These are phyloP conservation scores for Colletotrichum somersetense DNA, from an alignment of 2,329 filamentous ascomycete genomes.

Conservation along the genomic window DNA sequence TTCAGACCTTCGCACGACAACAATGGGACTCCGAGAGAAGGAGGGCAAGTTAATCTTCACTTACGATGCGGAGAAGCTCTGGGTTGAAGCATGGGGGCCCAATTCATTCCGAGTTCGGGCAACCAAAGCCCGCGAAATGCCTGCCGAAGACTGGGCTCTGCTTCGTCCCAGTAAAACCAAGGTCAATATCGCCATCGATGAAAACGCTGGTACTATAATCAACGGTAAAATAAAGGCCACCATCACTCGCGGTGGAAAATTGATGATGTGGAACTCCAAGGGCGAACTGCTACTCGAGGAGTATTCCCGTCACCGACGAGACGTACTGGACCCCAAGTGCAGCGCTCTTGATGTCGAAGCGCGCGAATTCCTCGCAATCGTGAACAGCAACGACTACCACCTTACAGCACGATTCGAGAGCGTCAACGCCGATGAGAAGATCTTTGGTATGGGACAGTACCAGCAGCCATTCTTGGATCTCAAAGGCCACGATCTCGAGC, in stretches of 20 bases:
- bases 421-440: constrained; percentile 64
- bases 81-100: constrained; percentile 62
- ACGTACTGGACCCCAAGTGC: constrained; percentile 64
- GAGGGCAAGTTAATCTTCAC: constrained; percentile 42
- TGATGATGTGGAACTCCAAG: constrained; percentile 47
- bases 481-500: constrained; percentile 70
- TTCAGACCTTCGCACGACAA: not conserved
- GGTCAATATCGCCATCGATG: constrained; percentile 43
- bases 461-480: constrained; percentile 71
- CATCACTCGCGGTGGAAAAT: constrained; percentile 48
- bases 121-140: constrained; percentile 54
- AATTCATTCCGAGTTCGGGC: constrained; percentile 62
- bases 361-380: constrained; percentile 65
- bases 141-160: constrained; percentile 55
- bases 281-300: constrained; percentile 50
- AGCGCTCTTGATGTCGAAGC: constrained; percentile 67
- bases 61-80: constrained; percentile 61
- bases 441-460: constrained; percentile 76
- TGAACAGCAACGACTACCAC: constrained; percentile 62
- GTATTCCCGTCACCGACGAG: constrained; percentile 47
- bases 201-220: constrained; percentile 43
- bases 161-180: constrained; percentile 37
- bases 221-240: constrained; percentile 50
- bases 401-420: constrained; percentile 69
- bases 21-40: constrained; percentile 26